Base-by-base conservation (phyloP, 2,329 filamentous ascomycete species). In the Claviceps sp. region DNA sequence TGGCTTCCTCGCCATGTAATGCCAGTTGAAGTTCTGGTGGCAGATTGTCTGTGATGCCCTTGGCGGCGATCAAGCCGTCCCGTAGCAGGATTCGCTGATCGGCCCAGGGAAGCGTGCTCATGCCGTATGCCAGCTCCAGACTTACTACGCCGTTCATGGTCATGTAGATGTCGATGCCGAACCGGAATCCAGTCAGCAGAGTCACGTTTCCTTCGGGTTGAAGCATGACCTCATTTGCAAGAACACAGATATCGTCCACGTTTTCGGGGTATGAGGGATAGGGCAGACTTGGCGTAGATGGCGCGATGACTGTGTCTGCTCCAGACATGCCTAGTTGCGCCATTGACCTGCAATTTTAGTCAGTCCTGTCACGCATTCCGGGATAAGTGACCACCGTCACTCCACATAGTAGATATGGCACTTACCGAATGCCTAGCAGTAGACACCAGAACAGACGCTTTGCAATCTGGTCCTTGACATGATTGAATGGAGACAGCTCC, bases 391-490 rank as follows among this genome's bases (percentile, higher is more conserved):
- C 30, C 30, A 34, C 30, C 30, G 11, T 34, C 30, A 34, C 9
- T 9, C 38, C 38, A 16, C 38, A n/a, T n/a, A 7, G 4, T 20
- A 9, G 18, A 55, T 54, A 20, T 18, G 26, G n/a, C 16, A 42
- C 53, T 18, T 68, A 83, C 77, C 83, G 77, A 54, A 87, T 78
- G 37, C 84, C 84, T 5, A 89, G 79, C 55, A 93, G 81, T 58
- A 89, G 76, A 22, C 87, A 84, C 83, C 89, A 95, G 65, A 94
- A 95, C 42, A 95, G 82, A 56, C 85, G 79, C 63, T 86, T 85
- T 47, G 84, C 81, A 47, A 87, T 77, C 65, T 89, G 84, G 60
- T 84, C 80, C 61, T 83, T 82, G 49, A 89, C 77, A 48, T 84
- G 82, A 59, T 87, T 83, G 54, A 85, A 79, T 0, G 74, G 70